These are phyloP conservation scores for Fomitopsis schrenkii DNA, from an alignment of 1,284 basidiomycete species.

Conservation along the genomic window DNA sequence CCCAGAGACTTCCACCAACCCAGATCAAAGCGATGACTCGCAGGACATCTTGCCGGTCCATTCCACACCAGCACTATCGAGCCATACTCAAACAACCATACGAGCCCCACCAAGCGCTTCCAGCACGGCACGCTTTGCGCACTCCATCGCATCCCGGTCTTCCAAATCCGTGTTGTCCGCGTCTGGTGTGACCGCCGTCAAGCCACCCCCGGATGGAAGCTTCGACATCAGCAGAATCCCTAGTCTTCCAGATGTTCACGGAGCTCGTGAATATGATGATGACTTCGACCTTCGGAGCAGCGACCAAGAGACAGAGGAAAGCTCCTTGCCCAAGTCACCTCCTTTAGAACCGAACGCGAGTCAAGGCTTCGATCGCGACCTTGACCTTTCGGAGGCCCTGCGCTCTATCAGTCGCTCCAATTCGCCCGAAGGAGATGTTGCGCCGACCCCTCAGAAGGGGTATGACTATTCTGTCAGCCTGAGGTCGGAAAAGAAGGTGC, in stretches of 20 bases:
- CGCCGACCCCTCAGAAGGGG: constrained; percentile 30
- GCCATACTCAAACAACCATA: constrained; percentile 41
- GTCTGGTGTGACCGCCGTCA: constrained; percentile 11
- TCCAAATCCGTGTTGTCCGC: constrained; percentile 27
- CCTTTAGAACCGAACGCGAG: constrained; percentile 33
- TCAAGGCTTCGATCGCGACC: constrained; percentile 32
- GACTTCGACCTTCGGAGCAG: constrained; percentile 35
- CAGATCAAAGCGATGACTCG: constrained; percentile 24
- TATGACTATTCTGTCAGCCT: constrained; percentile 63
- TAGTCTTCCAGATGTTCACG: constrained; percentile 40
- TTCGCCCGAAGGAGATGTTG: constrained; percentile 41
- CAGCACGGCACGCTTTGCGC: constrained; percentile 69
- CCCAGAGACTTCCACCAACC: constrained; percentile 17
- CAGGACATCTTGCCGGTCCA: constrained; percentile 44
- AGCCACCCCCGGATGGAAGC: constrained; percentile 33
- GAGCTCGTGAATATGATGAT: constrained; percentile 22
- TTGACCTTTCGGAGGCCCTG: constrained; percentile 57
- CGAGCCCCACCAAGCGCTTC: constrained; percentile 51
- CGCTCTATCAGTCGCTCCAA: constrained; percentile 53
- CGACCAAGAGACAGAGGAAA: constrained; percentile 36
- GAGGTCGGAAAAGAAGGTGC: constrained; percentile 60
- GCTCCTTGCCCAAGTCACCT: constrained; percentile 43
- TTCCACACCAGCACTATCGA: constrained; percentile 56
- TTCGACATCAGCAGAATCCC: constrained; percentile 60
- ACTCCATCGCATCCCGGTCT: constrained; percentile 49